A percentile compares a stretch with the other conserved stretches of the same genome.
Conservation (phyloP, 768 basidiomycete species). For the Tephrocybe rancida region DNA sequence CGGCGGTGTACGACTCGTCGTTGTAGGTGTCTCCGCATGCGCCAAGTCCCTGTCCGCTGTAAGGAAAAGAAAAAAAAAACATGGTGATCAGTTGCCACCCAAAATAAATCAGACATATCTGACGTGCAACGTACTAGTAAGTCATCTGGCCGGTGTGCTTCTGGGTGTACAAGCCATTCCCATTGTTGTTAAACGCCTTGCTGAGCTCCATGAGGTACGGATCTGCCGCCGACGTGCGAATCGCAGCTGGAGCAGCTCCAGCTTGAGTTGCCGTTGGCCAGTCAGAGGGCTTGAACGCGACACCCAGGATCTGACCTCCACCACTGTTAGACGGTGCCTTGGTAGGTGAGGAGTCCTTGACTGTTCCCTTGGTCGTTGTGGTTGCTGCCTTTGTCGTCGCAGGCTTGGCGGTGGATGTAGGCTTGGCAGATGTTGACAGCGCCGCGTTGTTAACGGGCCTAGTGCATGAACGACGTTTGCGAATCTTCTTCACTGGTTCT, state of each 20-base stretch:
- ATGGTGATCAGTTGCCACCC: not conserved
- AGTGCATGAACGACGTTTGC: constrained; percentile 7
- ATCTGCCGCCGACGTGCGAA: constrained; percentile 23
- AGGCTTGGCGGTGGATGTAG: constrained; percentile 1
- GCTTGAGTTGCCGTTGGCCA: constrained; percentile 29
- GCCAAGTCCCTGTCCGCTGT: constrained; percentile 29
- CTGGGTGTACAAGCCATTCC: constrained; percentile 22
- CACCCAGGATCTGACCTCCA: not conserved
- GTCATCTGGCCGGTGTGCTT: constrained; percentile 30
- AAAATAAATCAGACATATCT: constrained; percentile 2
- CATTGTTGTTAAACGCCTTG: constrained; percentile 27
- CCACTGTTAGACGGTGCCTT: not conserved
- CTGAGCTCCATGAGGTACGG: constrained; percentile 30
- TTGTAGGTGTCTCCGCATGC: constrained; percentile 33
- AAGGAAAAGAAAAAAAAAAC: not conserved
- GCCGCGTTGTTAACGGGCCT: not conserved
- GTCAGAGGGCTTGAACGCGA: constrained; percentile 21
- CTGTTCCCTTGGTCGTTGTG: not conserved
- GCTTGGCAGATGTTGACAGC: not conserved
- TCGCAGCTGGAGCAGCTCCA: constrained; percentile 22
- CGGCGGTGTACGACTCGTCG: constrained; percentile 30
- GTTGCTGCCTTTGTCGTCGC: not conserved
- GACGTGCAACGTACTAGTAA: constrained; percentile 27
- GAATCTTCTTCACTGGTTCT: not conserved
- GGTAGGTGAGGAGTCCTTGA: not conserved